Conservation (phyloP, 2,329 filamentous ascomycete species). For the Pseudogymnoascus sp. region DNA sequence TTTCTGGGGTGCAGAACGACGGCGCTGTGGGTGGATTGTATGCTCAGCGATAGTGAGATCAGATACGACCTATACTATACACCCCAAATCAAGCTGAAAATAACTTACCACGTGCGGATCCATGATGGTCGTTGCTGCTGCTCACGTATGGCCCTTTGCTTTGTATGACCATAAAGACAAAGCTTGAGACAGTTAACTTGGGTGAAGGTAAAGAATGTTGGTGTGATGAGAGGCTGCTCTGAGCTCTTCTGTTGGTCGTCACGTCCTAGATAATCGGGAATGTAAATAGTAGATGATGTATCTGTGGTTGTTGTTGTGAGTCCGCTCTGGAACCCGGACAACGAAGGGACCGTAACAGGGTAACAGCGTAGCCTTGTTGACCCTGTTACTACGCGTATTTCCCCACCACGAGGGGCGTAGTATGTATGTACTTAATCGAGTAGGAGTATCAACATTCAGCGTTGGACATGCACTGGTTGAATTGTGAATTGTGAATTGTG, state of each 20-base stretch:
- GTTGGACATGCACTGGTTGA: background rate
- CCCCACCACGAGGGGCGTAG: background rate
- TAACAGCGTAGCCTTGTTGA: slow-evolving; percentile 6
- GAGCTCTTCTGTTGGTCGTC: background rate
- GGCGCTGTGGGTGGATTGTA: background rate
- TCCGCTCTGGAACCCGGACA: slow-evolving; percentile 22
- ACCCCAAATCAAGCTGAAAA: background rate
- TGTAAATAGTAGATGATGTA: background rate
- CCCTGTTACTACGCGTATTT: slow-evolving; percentile 2
- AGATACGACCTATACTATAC: background rate
- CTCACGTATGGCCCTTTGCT: background rate
- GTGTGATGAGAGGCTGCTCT: background rate
- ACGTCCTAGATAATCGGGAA: background rate
- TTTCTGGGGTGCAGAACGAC: background rate
- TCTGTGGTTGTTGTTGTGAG: slow-evolving; percentile 35
- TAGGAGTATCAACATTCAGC: background rate
- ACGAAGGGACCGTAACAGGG: slow-evolving; percentile 38
- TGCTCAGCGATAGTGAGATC: background rate
- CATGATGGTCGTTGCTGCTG: background rate
- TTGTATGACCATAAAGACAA: background rate
- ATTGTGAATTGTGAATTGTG: background rate
- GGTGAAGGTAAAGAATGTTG: background rate
- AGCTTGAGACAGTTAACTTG: background rate
- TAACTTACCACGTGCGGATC: background rate
- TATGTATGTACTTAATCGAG: background rate